A percentile compares a stretch with the other conserved stretches of the same genome.
Conservation (phyloP, 371 early-diverging fungal genomes). For the Dipsacomyces acuminosporus region DNA sequence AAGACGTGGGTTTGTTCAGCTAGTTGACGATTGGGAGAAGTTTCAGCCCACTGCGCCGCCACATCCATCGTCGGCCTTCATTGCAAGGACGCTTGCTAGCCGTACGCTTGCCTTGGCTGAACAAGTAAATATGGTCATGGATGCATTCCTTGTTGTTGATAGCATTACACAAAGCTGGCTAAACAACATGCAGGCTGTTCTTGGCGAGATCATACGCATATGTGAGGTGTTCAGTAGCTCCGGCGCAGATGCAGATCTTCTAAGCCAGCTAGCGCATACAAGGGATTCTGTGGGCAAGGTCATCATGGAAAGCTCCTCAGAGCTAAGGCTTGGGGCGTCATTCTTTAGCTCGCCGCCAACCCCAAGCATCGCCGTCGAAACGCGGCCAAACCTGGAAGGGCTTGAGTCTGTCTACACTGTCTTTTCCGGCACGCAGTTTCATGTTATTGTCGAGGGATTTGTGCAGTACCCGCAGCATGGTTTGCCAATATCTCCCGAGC, state of each 20-base stretch:
- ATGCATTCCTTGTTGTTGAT: constrained; percentile 14
- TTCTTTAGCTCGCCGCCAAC: constrained; percentile 22
- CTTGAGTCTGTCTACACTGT: constrained; percentile 12
- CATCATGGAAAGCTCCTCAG: not conserved
- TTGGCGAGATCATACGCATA: not conserved
- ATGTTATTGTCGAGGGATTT: constrained; percentile 36
- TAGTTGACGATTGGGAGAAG: constrained; percentile 11
- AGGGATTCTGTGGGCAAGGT: not conserved
- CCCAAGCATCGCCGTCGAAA: constrained; percentile 25
- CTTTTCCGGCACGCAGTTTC: constrained; percentile 32
- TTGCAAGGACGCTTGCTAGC: constrained; percentile 6
- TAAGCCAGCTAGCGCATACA: not conserved
- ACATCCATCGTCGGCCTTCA: constrained; percentile 10
- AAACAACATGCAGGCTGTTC: not conserved
- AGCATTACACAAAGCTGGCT: constrained; percentile 17
- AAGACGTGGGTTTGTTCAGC: constrained; percentile 12
- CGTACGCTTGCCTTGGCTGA: constrained; percentile 7
- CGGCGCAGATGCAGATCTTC: not conserved
- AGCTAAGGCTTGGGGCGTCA: constrained; percentile 14
- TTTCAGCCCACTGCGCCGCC: not conserved
- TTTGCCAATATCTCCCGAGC: not conserved
- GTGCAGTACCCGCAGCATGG: constrained; percentile 9
- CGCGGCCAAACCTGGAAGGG: constrained; percentile 26
- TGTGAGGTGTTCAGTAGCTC: not conserved
- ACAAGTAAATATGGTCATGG: constrained; percentile 11